Conservation (phyloP, 2,329 filamentous ascomycete genomes). For the Penicillium sp. region DNA sequence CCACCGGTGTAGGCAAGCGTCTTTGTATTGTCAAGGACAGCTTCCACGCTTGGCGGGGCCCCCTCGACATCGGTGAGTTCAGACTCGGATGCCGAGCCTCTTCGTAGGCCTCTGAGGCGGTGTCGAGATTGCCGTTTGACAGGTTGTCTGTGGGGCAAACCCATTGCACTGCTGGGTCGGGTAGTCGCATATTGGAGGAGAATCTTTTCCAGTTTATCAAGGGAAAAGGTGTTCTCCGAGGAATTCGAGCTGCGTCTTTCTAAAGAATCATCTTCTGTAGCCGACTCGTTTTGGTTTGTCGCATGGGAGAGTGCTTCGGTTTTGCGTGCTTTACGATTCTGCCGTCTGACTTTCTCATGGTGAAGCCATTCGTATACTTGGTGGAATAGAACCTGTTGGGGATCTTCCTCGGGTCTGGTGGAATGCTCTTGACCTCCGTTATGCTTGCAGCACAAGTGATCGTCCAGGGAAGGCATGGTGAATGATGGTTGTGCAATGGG, state of each 20-base stretch:
- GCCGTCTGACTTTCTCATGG: constrained; percentile 69
- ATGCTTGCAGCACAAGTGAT: constrained; percentile 29
- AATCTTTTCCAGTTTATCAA: constrained; percentile 80
- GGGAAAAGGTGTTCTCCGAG: constrained; percentile 68
- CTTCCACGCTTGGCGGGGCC: constrained; percentile 81
- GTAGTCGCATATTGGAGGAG: constrained; percentile 41
- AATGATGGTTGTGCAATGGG: constrained; percentile 26
- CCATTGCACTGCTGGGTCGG: constrained; percentile 25
- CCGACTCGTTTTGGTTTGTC: constrained; percentile 25
- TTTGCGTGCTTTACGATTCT: constrained; percentile 52
- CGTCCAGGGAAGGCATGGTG: constrained; percentile 27
- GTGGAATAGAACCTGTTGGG: constrained; percentile 54
- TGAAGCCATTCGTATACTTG: constrained; percentile 83
- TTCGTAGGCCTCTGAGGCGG: constrained; percentile 41
- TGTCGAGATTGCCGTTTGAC: constrained; percentile 27
- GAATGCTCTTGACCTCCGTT: constrained; percentile 28
- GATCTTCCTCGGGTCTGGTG: constrained; percentile 31
- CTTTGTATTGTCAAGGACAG: constrained; percentile 82
- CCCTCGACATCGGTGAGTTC: constrained; percentile 79
- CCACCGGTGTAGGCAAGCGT: constrained; percentile 73
- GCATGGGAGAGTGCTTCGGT: constrained; percentile 42
- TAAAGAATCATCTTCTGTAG: constrained; percentile 25
- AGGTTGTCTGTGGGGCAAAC: constrained; percentile 12
- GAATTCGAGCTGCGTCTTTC: constrained; percentile 52
- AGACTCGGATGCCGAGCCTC: constrained; percentile 71